phyloP scores from a whole-genome alignment of 2,329 filamentous ascomycete species.

The Colletotrichum lindemuthianum region DNA sequence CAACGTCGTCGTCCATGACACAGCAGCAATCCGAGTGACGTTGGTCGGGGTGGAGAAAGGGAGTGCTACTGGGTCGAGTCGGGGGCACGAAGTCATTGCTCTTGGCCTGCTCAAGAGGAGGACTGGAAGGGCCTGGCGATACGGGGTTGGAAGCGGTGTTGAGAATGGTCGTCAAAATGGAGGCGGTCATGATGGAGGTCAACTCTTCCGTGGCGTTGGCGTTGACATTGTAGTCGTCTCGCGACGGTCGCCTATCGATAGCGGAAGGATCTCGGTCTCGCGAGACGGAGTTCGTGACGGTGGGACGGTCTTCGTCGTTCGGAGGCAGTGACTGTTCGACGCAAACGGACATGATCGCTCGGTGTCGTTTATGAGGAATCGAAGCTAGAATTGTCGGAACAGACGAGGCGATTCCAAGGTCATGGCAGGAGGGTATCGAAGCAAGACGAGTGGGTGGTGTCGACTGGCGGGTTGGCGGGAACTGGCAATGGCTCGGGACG shows the following conservation, averaged over 20 bases:
- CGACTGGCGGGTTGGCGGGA: constrained; percentile 17
- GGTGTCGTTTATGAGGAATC: neutral
- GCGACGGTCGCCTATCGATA: constrained; percentile 34
- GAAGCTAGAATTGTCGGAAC: constrained; percentile 25
- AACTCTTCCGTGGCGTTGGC: constrained; percentile 43
- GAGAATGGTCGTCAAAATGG: constrained; percentile 48
- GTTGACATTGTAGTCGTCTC: constrained; percentile 35
- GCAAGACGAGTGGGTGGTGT: neutral
- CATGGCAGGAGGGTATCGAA: constrained; percentile 26
- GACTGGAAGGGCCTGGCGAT: constrained; percentile 63
- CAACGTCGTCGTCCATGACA: constrained; percentile 42
- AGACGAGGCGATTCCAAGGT: constrained; percentile 21
- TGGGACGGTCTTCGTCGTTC: constrained; percentile 30
- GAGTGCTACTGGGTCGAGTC: constrained; percentile 68
- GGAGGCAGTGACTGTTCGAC: constrained; percentile 28
- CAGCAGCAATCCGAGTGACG: constrained; percentile 53
- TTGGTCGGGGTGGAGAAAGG: constrained; percentile 65
- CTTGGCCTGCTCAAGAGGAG: constrained; percentile 59
- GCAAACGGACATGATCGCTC: constrained; percentile 35
- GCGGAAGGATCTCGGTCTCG: constrained; percentile 27
- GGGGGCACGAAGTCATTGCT: constrained; percentile 59
- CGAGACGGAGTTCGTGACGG: constrained; percentile 28
- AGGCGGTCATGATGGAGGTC: constrained; percentile 48
- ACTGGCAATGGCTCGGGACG: constrained; percentile 23
- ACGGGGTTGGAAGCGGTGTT: constrained; percentile 63